Base-by-base conservation (phyloP, 257 asterid species). In the Solanum medicagineum region DNA sequence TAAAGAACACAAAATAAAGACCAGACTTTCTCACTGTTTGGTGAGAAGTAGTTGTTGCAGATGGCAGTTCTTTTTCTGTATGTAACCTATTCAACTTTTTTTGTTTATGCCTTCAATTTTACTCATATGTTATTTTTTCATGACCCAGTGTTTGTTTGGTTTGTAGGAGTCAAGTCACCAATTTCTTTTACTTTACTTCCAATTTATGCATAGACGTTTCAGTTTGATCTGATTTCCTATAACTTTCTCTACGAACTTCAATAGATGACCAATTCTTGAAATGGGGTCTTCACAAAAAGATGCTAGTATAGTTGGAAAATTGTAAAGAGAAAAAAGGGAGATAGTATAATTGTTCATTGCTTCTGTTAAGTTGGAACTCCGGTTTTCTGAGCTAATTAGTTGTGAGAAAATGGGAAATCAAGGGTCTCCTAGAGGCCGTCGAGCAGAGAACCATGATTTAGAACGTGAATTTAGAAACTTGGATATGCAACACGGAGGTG, bases 131-230 rank as follows among this genome's bases (percentile, higher is more conserved):
- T 32, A 36, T 60, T 29, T 24, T 29, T 62, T 69, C 6, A 63
- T 74, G 49, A 83, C 75, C 45, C 20, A 80, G 6, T 85, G 84
- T 62, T 42, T 10, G 53, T 80, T 59, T 85, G 86, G 87, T 77
- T 80, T 60, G 19, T 86, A 26, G 45, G 62, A 84, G 55, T 85
- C 81, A 32, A 51, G 60, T 89, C 92, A 89, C 90, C 92, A 85
- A 80, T 85, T 85, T 85, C 90, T 89, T 86, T 86, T 85, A 81
- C 98, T 94, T 94, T 71, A 81, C 93, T 89, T 89, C 87, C 92
- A 93, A 94, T 87, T 88, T 54, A 89, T 85, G 87, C 73, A 69
- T 80, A 65, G 80, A 68, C 22, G 57, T 84, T 69, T 66, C 86
- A 66, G 68, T 53, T 71, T 66, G 51, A 26, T 54, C 29, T 17